Evolutionary conservation across 2,329 filamentous ascomycete genomes (phyloP).

Genomic region (Monosporascus sp.): DNA sequence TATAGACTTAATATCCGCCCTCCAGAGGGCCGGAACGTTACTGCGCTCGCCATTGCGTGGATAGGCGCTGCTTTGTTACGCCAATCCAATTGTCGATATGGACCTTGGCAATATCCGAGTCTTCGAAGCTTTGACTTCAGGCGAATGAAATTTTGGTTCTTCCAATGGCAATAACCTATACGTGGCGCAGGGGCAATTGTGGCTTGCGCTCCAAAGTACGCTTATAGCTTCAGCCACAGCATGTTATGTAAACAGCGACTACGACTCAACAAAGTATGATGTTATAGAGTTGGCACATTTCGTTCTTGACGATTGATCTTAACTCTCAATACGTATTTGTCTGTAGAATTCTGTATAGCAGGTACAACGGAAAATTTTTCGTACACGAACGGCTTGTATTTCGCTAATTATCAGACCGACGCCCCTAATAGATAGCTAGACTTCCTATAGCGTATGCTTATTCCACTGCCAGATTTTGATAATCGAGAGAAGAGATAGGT

Average conservation of each 20-base stretch:
- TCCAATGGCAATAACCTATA: neutral
- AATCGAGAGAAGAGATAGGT: no score
- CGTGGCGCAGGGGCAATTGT: neutral
- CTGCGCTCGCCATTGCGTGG: constrained; percentile 24
- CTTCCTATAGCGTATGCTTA: no score
- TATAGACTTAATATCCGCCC: constrained; percentile 20
- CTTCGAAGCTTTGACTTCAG: neutral
- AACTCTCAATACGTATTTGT: no score
- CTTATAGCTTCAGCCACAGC: neutral
- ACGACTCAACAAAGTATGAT: neutral
- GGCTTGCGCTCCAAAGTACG: neutral
- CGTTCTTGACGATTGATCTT: no score
- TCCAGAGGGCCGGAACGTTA: constrained; percentile 24
- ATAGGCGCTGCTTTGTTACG: constrained; percentile 1
- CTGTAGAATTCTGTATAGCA: no score
- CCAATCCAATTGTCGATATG: neutral
- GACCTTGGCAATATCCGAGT: neutral
- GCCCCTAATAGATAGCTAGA: no score
- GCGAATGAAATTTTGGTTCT: neutral
- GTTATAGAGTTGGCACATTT: no score
- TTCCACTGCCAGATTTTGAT: no score
- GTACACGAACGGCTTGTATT: no score
- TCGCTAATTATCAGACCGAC: no score
- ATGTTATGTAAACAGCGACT: neutral
- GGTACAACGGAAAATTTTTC: no score